Percentiles rank a stretch among this genome's conserved stretches.
Evolutionary conservation across 805 yeast genomes (phyloP).

Genomic region (Pichia nakasei): DNA sequence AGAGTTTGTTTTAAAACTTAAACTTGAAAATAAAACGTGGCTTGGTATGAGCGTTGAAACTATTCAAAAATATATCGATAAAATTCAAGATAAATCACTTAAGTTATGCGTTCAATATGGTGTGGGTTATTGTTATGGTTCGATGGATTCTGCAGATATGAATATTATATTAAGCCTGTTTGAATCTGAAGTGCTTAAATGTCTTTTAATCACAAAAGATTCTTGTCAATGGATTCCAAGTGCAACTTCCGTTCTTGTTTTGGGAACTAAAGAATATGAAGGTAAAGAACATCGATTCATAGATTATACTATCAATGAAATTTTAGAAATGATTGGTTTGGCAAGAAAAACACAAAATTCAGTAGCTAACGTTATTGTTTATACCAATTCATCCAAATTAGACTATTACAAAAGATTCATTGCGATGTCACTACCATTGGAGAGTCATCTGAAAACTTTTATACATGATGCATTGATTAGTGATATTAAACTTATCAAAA

Average conservation of each 20-base stretch:
- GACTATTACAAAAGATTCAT: constrained; percentile 66
- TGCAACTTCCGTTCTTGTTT: constrained; percentile 48
- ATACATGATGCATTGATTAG: constrained; percentile 62
- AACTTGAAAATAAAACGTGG: constrained; percentile 31
- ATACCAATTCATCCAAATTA: constrained; percentile 46
- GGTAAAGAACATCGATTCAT: constrained; percentile 64
- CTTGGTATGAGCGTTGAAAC: constrained; percentile 32
- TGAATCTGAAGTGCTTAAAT: constrained; percentile 38
- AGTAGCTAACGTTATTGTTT: constrained; percentile 39
- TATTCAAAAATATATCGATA: constrained; percentile 32
- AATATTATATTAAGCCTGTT: constrained; percentile 46
- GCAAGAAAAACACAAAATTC: constrained; percentile 24
- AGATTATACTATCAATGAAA: constrained; percentile 57
- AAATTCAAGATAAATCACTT: constrained; percentile 40
- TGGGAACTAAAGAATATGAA: constrained; percentile 66
- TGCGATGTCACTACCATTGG: constrained; percentile 71
- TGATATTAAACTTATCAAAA: constrained; percentile 60
- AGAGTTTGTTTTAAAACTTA: constrained; percentile 30
- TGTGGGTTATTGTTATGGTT: constrained; percentile 51
- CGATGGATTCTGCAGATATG: constrained; percentile 49
- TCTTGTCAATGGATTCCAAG: constrained; percentile 41
- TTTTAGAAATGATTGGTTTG: constrained; percentile 57
- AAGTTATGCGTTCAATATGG: constrained; percentile 43
- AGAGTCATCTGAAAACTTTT: constrained; percentile 54
- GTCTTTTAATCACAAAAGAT: constrained; percentile 57